Percentiles rank a stretch among this genome's conserved stretches.
Conservation (phyloP, 1,139 yeast genomes). For the Hansenula sp. region DNA sequence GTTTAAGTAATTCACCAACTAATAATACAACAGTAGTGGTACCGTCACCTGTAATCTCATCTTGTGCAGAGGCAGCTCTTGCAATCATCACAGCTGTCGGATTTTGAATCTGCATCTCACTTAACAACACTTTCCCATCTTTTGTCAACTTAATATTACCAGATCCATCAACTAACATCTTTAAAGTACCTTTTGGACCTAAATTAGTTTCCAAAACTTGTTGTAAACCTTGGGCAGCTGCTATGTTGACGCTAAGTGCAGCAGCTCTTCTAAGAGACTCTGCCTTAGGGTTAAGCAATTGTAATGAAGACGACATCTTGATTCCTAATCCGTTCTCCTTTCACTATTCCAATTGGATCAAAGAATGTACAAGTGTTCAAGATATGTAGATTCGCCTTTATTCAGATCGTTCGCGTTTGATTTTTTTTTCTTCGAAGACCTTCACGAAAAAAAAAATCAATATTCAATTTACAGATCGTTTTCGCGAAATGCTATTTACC, state of each 20-base stretch:
- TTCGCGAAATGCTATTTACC: not conserved
- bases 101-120: constrained; percentile 98
- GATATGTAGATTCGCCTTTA: not conserved
- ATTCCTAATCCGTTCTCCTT: too few relatives aligned
- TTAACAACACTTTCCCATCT: constrained; percentile 90
- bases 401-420: not conserved
- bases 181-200: constrained; percentile 97
- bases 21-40: constrained; percentile 95
- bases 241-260: constrained; percentile 90
- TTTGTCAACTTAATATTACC: constrained; percentile 94
- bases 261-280: constrained; percentile 92
- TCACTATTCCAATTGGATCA: too few relatives aligned
- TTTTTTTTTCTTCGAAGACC: too few relatives aligned
- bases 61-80: constrained; percentile 97
- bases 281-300: constrained; percentile 92
- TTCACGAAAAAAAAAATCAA: too few relatives aligned
- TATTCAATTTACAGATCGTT: not conserved
- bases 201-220: constrained; percentile 84
- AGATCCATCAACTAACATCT: constrained; percentile 95
- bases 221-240: constrained; percentile 96
- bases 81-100: constrained; percentile 99
- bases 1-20: constrained; percentile 92
- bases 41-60: constrained; percentile 98
- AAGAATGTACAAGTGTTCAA: not conserved
- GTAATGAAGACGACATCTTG: constrained; percentile 47